These are phyloP conservation scores for Ascochyta koolunga DNA, from an alignment of 2,329 filamentous ascomycete species.

Conservation along the genomic window DNA sequence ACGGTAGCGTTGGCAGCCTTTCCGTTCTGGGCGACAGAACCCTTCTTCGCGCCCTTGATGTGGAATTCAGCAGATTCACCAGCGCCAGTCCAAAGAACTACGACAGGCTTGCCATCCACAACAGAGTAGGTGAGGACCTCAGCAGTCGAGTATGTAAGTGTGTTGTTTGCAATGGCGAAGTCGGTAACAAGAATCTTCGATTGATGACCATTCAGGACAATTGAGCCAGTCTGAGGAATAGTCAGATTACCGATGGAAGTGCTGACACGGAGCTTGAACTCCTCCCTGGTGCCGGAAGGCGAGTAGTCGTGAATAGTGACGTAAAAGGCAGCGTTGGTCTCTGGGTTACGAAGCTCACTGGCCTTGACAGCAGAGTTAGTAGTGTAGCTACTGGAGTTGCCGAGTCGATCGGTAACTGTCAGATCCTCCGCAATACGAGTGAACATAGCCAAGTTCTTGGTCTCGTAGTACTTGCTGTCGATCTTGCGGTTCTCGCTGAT, in stretches of 20 bases:
- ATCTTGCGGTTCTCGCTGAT: slow-evolving; percentile 65
- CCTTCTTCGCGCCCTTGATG: slow-evolving; percentile 46
- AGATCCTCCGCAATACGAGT: slow-evolving; percentile 64
- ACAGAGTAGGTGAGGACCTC: slow-evolving; percentile 57
- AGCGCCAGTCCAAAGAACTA: slow-evolving; percentile 48
- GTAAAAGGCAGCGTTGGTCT: slow-evolving; percentile 65
- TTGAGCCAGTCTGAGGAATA: slow-evolving; percentile 57
- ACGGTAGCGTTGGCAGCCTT: slow-evolving; percentile 53
- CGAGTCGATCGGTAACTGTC: slow-evolving; percentile 59
- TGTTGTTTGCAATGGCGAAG: slow-evolving; percentile 61
- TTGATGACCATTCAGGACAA: slow-evolving; percentile 65
- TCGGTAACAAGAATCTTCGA: slow-evolving; percentile 68
- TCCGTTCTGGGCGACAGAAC: slow-evolving; percentile 47
- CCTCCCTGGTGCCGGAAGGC: slow-evolving; percentile 57
- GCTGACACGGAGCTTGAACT: slow-evolving; percentile 61
- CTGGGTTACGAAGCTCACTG: slow-evolving; percentile 64
- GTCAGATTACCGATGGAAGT: slow-evolving; percentile 62
- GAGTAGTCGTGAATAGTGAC: slow-evolving; percentile 63
- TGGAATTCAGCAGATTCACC: slow-evolving; percentile 52
- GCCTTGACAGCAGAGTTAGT: slow-evolving; percentile 60
- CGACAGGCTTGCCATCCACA: slow-evolving; percentile 44
- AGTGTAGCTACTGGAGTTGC: slow-evolving; percentile 58
- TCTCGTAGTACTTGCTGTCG: slow-evolving; percentile 67
- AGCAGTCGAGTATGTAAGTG: slow-evolving; percentile 60
- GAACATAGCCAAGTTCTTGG: slow-evolving; percentile 66